phyloP scores from a whole-genome alignment of 2,329 filamentous ascomycete genomes.

The Beauveria australis region DNA sequence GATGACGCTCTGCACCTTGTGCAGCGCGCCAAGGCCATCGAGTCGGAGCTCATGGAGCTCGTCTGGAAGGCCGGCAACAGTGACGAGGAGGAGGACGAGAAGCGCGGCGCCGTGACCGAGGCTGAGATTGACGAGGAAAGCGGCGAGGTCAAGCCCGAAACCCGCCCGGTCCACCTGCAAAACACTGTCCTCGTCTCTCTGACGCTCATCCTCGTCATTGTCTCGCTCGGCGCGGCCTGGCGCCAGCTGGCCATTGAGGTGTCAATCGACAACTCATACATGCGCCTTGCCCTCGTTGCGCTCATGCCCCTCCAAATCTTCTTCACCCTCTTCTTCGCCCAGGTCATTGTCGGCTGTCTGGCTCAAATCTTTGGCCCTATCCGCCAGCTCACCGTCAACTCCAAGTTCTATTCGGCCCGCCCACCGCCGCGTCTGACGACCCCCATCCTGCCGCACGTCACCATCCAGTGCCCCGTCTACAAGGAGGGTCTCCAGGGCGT shows the following conservation, averaged over 20 bases:
- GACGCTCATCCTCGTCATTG: slow-evolving; percentile 56
- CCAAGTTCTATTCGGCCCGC: slow-evolving; percentile 73
- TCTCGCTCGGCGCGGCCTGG: slow-evolving; percentile 61
- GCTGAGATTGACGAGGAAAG: slow-evolving; percentile 64
- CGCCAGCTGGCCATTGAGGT: slow-evolving; percentile 62
- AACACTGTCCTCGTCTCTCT: slow-evolving; percentile 62
- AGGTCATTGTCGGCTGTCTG: slow-evolving; percentile 69
- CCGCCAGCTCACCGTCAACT: slow-evolving; percentile 64
- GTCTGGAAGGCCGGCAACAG: slow-evolving; percentile 59
- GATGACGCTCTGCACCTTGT: slow-evolving; percentile 68
- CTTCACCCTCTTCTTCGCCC: slow-evolving; percentile 74
- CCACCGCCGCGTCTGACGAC: slow-evolving; percentile 54
- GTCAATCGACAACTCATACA: slow-evolving; percentile 53
- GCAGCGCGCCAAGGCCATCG: slow-evolving; percentile 60
- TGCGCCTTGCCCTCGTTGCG: slow-evolving; percentile 55
- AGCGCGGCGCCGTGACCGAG: slow-evolving; percentile 38
- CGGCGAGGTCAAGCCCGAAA: slow-evolving; percentile 56
- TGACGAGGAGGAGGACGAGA: slow-evolving; percentile 45
- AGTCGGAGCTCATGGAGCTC: slow-evolving; percentile 68
- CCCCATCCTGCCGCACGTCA: slow-evolving; percentile 55
- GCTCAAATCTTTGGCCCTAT: slow-evolving; percentile 71
- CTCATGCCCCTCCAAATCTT: slow-evolving; percentile 67
- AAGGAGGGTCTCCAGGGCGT: slow-evolving; percentile 32
- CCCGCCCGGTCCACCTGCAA: slow-evolving; percentile 58
- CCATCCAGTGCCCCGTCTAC: slow-evolving; percentile 35